Evolutionary conservation across 306 rosid species (phyloP).

Genomic region (Bauhinia variegata): DNA sequence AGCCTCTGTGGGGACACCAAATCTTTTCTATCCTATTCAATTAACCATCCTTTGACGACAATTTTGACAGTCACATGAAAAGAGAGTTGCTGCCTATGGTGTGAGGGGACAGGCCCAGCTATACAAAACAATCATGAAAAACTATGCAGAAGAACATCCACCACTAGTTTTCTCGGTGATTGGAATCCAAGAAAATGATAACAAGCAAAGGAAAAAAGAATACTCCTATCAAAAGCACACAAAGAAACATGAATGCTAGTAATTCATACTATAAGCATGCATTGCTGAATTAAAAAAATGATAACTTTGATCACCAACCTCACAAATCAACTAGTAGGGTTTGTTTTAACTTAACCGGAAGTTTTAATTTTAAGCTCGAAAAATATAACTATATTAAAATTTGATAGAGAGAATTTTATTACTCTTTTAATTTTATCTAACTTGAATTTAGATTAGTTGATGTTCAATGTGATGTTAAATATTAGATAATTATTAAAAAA

Average conservation of each 20-base stretch:
- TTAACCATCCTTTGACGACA: slow-evolving; percentile 23
- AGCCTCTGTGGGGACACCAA: slow-evolving; percentile 43
- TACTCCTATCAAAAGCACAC: slow-evolving; percentile 25
- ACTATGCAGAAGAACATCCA: slow-evolving; percentile 30
- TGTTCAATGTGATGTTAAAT: too few species aligned
- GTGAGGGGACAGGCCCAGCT: slow-evolving; percentile 38
- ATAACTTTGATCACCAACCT: too few species aligned
- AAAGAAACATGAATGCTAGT: neutral
- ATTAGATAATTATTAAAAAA: too few species aligned
- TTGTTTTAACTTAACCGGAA: too few species aligned
- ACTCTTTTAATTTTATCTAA: too few species aligned
- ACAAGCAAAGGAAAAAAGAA: neutral
- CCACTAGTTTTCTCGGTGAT: slow-evolving; percentile 36
- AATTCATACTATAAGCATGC: neutral
- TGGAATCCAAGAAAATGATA: slow-evolving; percentile 37
- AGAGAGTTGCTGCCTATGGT: slow-evolving; percentile 40
- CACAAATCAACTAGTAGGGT: too few species aligned
- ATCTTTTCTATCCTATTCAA: slow-evolving; percentile 39
- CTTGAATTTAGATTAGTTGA: too few species aligned
- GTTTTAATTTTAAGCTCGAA: too few species aligned
- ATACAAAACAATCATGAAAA: slow-evolving; percentile 38
- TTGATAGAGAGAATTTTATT: too few species aligned
- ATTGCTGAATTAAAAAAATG: neutral
- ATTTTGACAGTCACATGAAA: slow-evolving; percentile 50
- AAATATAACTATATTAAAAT: too few species aligned